Percentiles rank a stretch among this genome's conserved stretches.
Conservation (phyloP, 1,284 basidiomycete species). For the Sparassis latifolia region DNA sequence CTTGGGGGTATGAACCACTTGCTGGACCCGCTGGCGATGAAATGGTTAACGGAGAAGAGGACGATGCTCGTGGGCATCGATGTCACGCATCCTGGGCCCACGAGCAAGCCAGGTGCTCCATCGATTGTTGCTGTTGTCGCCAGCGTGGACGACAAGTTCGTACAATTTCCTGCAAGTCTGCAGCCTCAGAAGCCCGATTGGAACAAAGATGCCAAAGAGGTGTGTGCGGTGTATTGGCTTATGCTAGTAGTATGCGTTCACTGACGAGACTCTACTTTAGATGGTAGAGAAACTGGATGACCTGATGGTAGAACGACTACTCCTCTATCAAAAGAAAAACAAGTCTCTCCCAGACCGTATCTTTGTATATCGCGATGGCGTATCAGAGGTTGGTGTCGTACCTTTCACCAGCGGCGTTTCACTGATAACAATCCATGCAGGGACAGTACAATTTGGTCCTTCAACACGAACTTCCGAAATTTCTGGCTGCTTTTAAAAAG, state of each 20-base stretch:
- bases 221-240: conserved; percentile 20
- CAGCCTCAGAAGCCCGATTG: conserved; percentile 50
- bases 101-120: conserved; percentile 53
- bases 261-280: conserved; percentile 26
- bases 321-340: conserved; percentile 47
- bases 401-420: conserved; percentile 1
- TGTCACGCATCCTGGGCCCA: conserved; percentile 66
- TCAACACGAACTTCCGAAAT: conserved; percentile 48
- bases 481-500: conserved; percentile 50
- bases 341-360: conserved; percentile 53
- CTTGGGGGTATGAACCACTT: conserved; percentile 73
- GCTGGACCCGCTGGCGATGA: conserved; percentile 46
- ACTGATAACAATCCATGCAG: conserved; percentile 26
- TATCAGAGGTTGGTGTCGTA: conserved; percentile 52
- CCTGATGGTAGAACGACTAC: conserved; percentile 68
- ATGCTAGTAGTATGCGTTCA: too few relatives aligned
- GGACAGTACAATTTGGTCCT: conserved; percentile 63
- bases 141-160: conserved; percentile 57
- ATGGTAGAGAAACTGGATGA: conserved; percentile 58
- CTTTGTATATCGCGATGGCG: conserved; percentile 69
- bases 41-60: conserved; percentile 55
- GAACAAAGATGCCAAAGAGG: conserved; percentile 45
- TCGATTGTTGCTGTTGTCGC: conserved; percentile 77
- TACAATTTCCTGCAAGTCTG: conserved; percentile 66
- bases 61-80: conserved; percentile 81